A percentile compares a stretch with the other conserved stretches of the same genome.
phyloP scores from a whole-genome alignment of 306 rosid species.

The Fragaria iinumae region DNA sequence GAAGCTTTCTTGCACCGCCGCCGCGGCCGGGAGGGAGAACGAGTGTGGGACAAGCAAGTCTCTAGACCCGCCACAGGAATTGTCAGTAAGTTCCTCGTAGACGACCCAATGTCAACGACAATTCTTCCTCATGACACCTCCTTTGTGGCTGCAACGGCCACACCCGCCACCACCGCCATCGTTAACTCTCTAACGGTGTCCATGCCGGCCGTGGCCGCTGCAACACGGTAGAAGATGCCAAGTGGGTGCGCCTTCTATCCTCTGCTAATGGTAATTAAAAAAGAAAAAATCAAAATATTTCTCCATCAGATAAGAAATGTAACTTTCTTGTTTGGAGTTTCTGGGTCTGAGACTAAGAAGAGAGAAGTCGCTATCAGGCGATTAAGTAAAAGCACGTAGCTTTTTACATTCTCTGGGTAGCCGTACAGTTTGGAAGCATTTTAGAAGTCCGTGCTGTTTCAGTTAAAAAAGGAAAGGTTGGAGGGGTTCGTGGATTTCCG shows the following conservation, averaged over 20 bases:
- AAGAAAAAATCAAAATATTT: not conserved
- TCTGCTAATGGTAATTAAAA: not conserved
- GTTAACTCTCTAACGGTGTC: not conserved
- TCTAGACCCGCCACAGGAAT: constrained; percentile 23
- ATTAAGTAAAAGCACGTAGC: not conserved
- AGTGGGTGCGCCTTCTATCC: not conserved
- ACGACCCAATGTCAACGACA: not conserved
- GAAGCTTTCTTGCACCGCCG: constrained; percentile 26
- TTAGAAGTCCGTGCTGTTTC: constrained; percentile 25
- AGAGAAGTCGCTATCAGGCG: constrained; percentile 19
- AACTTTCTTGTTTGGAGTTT: not conserved
- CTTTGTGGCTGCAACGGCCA: not conserved
- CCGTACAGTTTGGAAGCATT: constrained; percentile 33
- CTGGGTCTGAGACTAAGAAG: not conserved
- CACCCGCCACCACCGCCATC: not conserved
- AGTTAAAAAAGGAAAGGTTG: not conserved
- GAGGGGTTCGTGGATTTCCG: constrained; percentile 1
- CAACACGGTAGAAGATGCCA: constrained; percentile 16
- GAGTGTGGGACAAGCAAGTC: constrained; percentile 36
- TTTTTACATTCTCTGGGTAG: constrained; percentile 18
- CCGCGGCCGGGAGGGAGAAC: constrained; percentile 2
- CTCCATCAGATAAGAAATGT: not conserved
- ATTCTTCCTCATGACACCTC: constrained; percentile 6
- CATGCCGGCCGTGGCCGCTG: constrained; percentile 17
- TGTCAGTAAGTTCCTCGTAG: constrained; percentile 21